A percentile compares a stretch with the other conserved stretches of the same genome.
Evolutionary conservation across 2,329 filamentous ascomycete genomes (phyloP).

Genomic region (Beauveria sp.): DNA sequence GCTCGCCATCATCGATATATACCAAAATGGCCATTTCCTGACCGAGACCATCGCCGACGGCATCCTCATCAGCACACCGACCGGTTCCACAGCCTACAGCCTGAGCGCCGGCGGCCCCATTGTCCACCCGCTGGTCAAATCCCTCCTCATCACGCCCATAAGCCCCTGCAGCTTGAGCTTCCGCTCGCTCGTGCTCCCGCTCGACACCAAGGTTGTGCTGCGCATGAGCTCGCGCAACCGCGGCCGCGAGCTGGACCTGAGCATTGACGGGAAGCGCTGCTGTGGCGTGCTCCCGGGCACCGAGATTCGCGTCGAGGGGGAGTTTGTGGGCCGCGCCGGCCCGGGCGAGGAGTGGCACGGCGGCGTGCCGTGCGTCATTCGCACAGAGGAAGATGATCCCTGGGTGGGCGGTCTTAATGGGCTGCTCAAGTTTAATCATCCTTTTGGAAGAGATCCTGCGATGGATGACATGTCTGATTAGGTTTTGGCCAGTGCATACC

Average conservation of each 20-base stretch:
- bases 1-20: conserved; percentile 85
- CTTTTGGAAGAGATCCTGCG: conserved; percentile 58
- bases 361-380: conserved; percentile 86
- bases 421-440: conserved; percentile 93
- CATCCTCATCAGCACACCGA: conserved; percentile 89
- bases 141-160: conserved; percentile 85
- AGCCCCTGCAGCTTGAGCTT: conserved; percentile 90
- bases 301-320: conserved; percentile 84
- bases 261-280: conserved; percentile 67
- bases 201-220: conserved; percentile 76
- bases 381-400: conserved; percentile 71
- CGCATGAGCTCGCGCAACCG: conserved; percentile 75
- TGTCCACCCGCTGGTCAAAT: conserved; percentile 85
- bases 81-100: conserved; percentile 90
- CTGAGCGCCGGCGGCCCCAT: conserved; percentile 90
- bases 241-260: conserved; percentile 68
- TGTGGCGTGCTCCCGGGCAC: conserved; percentile 64
- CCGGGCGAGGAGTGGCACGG: conserved; percentile 53
- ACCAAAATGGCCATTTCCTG: conserved; percentile 78
- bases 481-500: not conserved
- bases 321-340: conserved; percentile 53
- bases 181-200: conserved; percentile 79
- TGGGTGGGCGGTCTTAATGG: conserved; percentile 96
- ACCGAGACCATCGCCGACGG: conserved; percentile 94
- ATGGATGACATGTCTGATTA: conserved; percentile 24